A percentile compares a stretch with the other conserved stretches of the same genome.
These are phyloP conservation scores for Coelastrella sp. DNA, from an alignment of 139 green algal species.

Conservation along the genomic window DNA sequence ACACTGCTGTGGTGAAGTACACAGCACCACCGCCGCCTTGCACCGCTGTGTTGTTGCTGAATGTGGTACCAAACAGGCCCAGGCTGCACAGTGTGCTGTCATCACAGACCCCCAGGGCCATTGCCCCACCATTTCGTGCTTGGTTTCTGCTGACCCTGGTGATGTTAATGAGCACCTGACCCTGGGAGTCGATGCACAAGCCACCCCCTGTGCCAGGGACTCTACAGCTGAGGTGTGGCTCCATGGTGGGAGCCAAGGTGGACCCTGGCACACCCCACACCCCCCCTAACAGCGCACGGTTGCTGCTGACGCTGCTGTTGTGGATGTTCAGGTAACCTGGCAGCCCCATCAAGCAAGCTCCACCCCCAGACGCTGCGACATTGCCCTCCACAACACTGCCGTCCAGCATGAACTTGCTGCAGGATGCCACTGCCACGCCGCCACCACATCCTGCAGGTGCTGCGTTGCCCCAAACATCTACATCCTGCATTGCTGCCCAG, in stretches of 20 bases:
- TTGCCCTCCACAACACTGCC: slow-evolving; percentile 31
- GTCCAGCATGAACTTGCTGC: slow-evolving; percentile 8
- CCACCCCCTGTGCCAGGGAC: slow-evolving; percentile 45
- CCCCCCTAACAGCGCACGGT: slow-evolving; percentile 16
- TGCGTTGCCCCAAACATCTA: slow-evolving; percentile 38
- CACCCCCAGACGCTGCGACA: slow-evolving; percentile 36
- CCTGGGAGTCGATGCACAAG: slow-evolving; percentile 37
- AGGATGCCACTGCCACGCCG: neutral
- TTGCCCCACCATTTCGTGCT: slow-evolving; percentile 32
- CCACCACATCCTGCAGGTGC: slow-evolving; percentile 33
- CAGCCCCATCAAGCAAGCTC: neutral
- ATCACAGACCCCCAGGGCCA: slow-evolving; percentile 18
- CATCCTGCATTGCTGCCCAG: neutral
- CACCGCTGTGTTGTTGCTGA: slow-evolving; percentile 46
- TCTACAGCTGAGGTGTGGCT: slow-evolving; percentile 30
- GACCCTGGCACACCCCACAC: slow-evolving; percentile 1
- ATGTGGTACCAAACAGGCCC: neutral
- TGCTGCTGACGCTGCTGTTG: slow-evolving; percentile 34
- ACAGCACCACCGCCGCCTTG: slow-evolving; percentile 43
- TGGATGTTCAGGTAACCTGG: neutral
- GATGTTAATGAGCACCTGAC: slow-evolving; percentile 32
- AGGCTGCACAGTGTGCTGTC: slow-evolving; percentile 22
- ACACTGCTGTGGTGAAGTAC: slow-evolving; percentile 30
- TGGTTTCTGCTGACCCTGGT: slow-evolving; percentile 27
- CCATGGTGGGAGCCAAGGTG: neutral